Conservation (phyloP, 1,284 basidiomycete genomes). For the Lentinula novae-zelandiae region DNA sequence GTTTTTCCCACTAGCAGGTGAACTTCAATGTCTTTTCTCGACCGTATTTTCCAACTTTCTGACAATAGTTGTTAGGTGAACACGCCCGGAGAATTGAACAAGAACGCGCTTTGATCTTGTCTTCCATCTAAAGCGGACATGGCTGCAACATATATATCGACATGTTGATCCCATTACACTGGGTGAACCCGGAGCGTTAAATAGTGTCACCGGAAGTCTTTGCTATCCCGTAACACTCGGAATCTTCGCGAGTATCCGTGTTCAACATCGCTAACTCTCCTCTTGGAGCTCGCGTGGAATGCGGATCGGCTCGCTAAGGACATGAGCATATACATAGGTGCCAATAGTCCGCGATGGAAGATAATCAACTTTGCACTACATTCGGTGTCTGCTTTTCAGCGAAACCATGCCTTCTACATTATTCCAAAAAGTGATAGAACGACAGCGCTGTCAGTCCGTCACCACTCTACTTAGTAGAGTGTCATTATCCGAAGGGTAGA, state of each 20-base stretch:
- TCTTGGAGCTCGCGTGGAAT: background rate
- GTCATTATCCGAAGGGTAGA: background rate
- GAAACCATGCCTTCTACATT: background rate
- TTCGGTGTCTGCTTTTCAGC: background rate
- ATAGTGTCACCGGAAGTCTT: no score
- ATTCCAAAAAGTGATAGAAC: background rate
- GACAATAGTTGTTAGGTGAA: conserved; percentile 16
- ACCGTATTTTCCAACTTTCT: background rate
- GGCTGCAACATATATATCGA: background rate
- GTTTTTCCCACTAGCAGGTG: conserved; percentile 33
- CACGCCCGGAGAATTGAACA: conserved; percentile 24
- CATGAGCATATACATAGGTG: background rate
- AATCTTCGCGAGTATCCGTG: background rate
- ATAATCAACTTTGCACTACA: background rate
- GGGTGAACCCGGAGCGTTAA: background rate
- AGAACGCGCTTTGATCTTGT: conserved; percentile 15
- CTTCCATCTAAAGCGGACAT: background rate
- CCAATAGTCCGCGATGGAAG: background rate
- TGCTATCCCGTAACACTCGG: background rate
- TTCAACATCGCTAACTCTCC: background rate
- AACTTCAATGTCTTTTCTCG: conserved; percentile 1
- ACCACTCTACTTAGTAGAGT: background rate
- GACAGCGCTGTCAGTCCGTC: background rate
- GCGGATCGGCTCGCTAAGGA: background rate
- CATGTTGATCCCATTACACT: background rate